These are phyloP conservation scores for Didymella pomorum DNA, from an alignment of 2,329 filamentous ascomycete genomes.

Conservation along the genomic window DNA sequence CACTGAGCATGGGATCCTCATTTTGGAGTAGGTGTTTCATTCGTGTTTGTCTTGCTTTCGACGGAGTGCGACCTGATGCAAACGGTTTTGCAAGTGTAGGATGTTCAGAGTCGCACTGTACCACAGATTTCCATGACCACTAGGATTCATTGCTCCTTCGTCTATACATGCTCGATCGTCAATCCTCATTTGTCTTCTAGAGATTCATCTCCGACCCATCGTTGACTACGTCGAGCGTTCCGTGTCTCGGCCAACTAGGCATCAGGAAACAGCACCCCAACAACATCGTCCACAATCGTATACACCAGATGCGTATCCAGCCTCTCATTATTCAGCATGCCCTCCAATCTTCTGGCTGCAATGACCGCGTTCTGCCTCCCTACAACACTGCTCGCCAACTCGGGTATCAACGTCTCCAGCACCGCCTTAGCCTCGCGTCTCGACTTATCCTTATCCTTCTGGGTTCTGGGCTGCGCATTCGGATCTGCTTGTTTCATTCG, in stretches of 20 bases:
- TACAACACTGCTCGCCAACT: slow-evolving; percentile 91
- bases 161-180: too few relatives aligned
- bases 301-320: slow-evolving; percentile 71
- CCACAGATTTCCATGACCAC: too few relatives aligned
- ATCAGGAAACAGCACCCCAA: slow-evolving; percentile 55
- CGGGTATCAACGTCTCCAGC: slow-evolving; percentile 87
- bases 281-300: slow-evolving; percentile 58
- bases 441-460: slow-evolving; percentile 78
- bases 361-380: slow-evolving; percentile 90
- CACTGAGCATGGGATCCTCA: too few relatives aligned
- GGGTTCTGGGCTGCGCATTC: slow-evolving; percentile 64
- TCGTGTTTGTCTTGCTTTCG: too few relatives aligned
- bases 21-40: too few relatives aligned
- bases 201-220: too few relatives aligned
- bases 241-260: slow-evolving; percentile 3
- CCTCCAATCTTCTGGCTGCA: slow-evolving; percentile 87
- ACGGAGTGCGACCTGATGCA: too few relatives aligned
- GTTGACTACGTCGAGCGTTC: too few relatives aligned
- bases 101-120: too few relatives aligned
- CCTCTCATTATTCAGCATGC: slow-evolving; percentile 87
- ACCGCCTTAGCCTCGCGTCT: slow-evolving; percentile 88
- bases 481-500: slow-evolving; percentile 54
- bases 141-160: too few relatives aligned
- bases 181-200: too few relatives aligned
- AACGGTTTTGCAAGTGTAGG: too few relatives aligned